These are phyloP conservation scores for Ophioceras dolichostomum DNA, from an alignment of 2,329 filamentous ascomycete species.

Conservation along the genomic window DNA sequence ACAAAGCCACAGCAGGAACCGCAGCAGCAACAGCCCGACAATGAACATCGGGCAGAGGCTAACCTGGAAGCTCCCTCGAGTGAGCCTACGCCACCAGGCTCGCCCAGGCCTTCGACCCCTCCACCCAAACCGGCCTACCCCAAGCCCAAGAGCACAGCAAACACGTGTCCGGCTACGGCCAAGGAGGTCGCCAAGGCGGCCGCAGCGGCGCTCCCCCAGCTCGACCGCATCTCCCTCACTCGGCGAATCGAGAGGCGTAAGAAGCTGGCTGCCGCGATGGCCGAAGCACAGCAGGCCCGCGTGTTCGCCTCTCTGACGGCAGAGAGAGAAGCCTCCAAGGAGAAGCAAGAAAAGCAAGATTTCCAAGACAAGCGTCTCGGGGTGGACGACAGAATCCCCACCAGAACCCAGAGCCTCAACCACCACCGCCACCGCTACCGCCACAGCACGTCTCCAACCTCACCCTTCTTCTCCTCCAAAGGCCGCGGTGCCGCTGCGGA, in stretches of 20 bases:
- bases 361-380: no score
- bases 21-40: no score
- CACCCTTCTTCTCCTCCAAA: not conserved
- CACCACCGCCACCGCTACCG: no score
- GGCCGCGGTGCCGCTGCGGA: not conserved
- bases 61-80: not conserved
- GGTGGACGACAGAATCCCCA: no score
- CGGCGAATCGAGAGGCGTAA: constrained; percentile 3
- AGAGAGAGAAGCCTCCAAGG: not conserved
- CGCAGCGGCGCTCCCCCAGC: no score
- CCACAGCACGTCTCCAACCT: no score
- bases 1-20: no score
- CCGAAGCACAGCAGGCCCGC: not conserved
- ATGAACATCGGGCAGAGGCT: no score
- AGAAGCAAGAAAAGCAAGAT: not conserved
- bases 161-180: not conserved
- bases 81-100: constrained; percentile 1
- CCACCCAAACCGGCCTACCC: no score
- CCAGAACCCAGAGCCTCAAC: not conserved
- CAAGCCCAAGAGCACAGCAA: no score
- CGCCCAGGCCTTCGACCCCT: no score
- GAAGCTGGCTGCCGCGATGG: constrained; percentile 1
- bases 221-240: constrained; percentile 2
- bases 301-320: constrained; percentile 1
- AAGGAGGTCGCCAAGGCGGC: not conserved